Evolutionary conservation across 148 eudicot species (phyloP), one percentile per base, ranked within the genome.

Genomic region (Beta vulgaris): DNA sequence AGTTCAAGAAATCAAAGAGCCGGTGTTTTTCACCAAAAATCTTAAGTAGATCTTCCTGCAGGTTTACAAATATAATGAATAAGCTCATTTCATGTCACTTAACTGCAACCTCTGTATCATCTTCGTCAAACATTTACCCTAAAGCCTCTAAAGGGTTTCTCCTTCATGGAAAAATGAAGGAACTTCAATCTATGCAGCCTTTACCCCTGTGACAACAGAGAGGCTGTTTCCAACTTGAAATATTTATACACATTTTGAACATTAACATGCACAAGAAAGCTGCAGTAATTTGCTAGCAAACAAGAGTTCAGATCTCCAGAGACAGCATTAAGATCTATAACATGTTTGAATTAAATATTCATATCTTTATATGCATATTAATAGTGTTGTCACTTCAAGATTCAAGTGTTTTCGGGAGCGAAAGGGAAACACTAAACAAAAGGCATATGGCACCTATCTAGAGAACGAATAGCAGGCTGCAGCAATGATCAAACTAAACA

Each of bases 31-130:
- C 87, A 37, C 97, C 94, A 46, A 92, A 84, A 77, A 88, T 88
- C 84, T 86, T 87, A 25, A 92, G 91, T 79, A 92, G 82, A 68
- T 92, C 98, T 80, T 84, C 94, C 99, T 95, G 92, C 73, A 81
- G 65, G 69, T 63, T 55, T 60, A 65, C 32, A 46, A 15, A 67
- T 39, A 35, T 69, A 60, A 32, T 1, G 48, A 61, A 70, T 28
- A 73, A 43, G 35, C 57, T 71, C 34, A 49, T 51, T 62, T 64
- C 49, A 21, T 63, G 21, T 36, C 12, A 39, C 39, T 2, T 8
- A 25, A 48, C n/a, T 67, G 9, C 25, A 23, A 14, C 53, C 53
- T 25, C 36, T n/a, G 25, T 21, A 34, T 10, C 28, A 14, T 28
- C 31, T 60, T 71, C 7, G 15, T 37, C 44, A 64, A 62, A 16